Percentiles rank a stretch among this genome's conserved stretches.
These are phyloP conservation scores for Suillus placidus DNA, from an alignment of 768 basidiomycete genomes.

Conservation along the genomic window DNA sequence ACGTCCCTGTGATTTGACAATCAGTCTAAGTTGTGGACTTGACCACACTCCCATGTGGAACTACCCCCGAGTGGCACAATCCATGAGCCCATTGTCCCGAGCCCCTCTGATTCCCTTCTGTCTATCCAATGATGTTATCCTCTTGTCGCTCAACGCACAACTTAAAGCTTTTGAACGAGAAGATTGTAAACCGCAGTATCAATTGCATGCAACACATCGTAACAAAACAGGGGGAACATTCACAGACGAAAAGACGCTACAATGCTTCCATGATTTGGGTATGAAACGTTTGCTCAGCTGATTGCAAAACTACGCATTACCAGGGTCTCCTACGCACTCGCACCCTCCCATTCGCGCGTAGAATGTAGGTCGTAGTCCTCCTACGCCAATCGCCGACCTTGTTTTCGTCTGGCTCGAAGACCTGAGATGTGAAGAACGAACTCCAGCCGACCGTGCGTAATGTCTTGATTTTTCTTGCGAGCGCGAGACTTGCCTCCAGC, in stretches of 20 bases:
- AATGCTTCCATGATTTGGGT: neutral
- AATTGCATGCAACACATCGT: neutral
- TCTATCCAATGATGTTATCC: neutral
- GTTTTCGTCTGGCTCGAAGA: slow-evolving; percentile 17
- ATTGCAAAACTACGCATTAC: slow-evolving; percentile 18
- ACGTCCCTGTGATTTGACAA: neutral
- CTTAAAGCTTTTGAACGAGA: neutral
- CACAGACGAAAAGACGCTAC: neutral
- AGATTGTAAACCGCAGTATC: neutral
- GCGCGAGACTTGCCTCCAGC: slow-evolving; percentile 46
- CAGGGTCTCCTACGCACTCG: slow-evolving; percentile 47
- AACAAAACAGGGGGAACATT: neutral
- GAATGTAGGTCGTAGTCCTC: slow-evolving; percentile 44
- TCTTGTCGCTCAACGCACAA: neutral
- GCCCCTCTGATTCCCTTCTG: neutral
- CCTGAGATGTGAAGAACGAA: slow-evolving; percentile 43
- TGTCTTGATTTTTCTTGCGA: slow-evolving; percentile 48
- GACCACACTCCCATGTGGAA: neutral
- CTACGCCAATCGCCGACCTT: slow-evolving; percentile 26
- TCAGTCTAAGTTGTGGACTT: neutral
- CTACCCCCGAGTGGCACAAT: slow-evolving; percentile 26
- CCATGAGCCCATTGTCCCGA: neutral
- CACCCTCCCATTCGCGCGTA: slow-evolving; percentile 43
- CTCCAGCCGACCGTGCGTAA: slow-evolving; percentile 54
- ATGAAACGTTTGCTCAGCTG: neutral